phyloP scores from a whole-genome alignment of 257 asterid species.

The Leonotis leonurus region DNA sequence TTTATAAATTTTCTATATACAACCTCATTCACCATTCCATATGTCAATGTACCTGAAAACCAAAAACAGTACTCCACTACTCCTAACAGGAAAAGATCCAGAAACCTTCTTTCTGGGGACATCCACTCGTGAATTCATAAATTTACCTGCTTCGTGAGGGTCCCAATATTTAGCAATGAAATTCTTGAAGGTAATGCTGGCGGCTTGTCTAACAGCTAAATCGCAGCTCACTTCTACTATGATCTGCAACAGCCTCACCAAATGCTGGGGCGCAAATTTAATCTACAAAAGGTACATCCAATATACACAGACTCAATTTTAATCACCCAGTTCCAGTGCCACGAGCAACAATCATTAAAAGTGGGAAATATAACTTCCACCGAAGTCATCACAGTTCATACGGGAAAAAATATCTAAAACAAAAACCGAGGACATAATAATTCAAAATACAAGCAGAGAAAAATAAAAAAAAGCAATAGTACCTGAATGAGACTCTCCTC shows the following conservation, averaged over 20 bases:
- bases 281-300: constrained; percentile 42
- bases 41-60: not conserved
- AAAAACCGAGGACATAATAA: not conserved
- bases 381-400: not conserved
- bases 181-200: constrained; percentile 93
- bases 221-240: constrained; percentile 73
- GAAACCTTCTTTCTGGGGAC: not conserved
- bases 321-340: not conserved
- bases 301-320: not conserved
- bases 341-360: not conserved
- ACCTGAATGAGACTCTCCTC: constrained; percentile 94
- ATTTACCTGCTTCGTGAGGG: constrained; percentile 70
- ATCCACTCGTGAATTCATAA: not conserved
- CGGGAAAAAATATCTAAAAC: not conserved
- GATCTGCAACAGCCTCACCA: constrained; percentile 95
- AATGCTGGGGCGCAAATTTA: constrained; percentile 83
- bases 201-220: constrained; percentile 88
- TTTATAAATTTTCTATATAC: not conserved
- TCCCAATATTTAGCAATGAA: constrained; percentile 80
- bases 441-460: not conserved
- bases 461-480: not conserved
- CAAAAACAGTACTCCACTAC: not conserved
- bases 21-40: not conserved
- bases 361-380: not conserved
- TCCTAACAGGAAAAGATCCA: not conserved